A percentile compares a stretch with the other conserved stretches of the same genome.
phyloP scores from a whole-genome alignment of 2,329 filamentous ascomycete species.

The Fusarium heterosporum region DNA sequence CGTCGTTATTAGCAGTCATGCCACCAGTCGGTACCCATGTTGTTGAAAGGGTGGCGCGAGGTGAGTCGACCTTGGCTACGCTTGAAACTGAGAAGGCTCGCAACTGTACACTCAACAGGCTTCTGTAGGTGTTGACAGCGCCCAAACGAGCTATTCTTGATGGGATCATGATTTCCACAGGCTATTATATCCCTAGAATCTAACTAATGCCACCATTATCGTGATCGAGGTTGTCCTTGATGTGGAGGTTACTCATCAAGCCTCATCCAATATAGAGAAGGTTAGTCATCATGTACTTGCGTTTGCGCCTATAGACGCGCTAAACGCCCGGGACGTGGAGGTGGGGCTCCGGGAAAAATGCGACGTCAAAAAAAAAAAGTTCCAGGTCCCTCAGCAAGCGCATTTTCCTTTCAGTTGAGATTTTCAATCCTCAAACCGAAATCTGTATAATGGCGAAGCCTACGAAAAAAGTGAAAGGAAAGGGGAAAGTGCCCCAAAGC shows the following conservation, averaged over 20 bases:
- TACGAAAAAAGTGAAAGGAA: conserved; percentile 54
- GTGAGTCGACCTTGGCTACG: conserved; percentile 51
- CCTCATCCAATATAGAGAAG: conserved; percentile 6
- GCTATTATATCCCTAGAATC: neutral
- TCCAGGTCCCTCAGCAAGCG: conserved; percentile 24
- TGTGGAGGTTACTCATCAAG: conserved; percentile 10
- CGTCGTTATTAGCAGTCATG: conserved; percentile 67
- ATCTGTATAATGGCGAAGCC: conserved; percentile 51
- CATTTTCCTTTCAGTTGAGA: conserved; percentile 26
- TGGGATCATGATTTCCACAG: conserved; percentile 29
- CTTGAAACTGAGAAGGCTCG: conserved; percentile 42
- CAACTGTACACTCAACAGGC: conserved; percentile 18
- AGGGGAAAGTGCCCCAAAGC: conserved; percentile 45
- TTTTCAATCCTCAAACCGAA: conserved; percentile 27
- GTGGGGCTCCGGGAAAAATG: conserved; percentile 38
- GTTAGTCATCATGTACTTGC: conserved; percentile 23
- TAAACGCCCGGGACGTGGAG: conserved; percentile 36
- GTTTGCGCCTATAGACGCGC: conserved; percentile 35
- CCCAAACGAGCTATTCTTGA: conserved; percentile 28
- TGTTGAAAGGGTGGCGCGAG: conserved; percentile 67
- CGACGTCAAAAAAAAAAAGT: conserved; percentile 45
- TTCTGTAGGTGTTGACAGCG: conserved; percentile 18
- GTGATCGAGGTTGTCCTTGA: conserved; percentile 3
- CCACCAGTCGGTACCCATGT: conserved; percentile 85
- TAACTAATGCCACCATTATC: conserved; percentile 6